Evolutionary conservation across 176 grass and related monocot species (phyloP).

Genomic region (maize (Zea mays)): Zm-B73-REFERENCE-NAM-5.0 NC_050096.1:223523001-223523500

Average conservation of each 20-base stretch:
- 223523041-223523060: conserved; percentile 56
- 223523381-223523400: conserved; percentile 86
- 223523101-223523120: conserved; percentile 74
- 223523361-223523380: conserved; percentile 69
- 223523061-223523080: conserved; percentile 69
- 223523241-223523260: conserved; percentile 81
- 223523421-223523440: conserved; percentile 96
- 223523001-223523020: conserved; percentile 82
- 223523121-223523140: conserved; percentile 58
- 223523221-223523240: conserved; percentile 64
- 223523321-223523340: conserved; percentile 68
- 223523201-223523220: conserved; percentile 66
- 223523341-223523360: conserved; percentile 80
- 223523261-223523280: conserved; percentile 87
- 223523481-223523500: conserved; percentile 87
- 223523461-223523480: conserved; percentile 96
- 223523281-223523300: conserved; percentile 65
- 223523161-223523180: conserved; percentile 85
- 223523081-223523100: conserved; percentile 73
- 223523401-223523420: conserved; percentile 70
- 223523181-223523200: conserved; percentile 88
- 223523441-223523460: conserved; percentile 90
- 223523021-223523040: conserved; percentile 52
- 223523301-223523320: conserved; percentile 84
- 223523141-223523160: conserved; percentile 43